Evolutionary conservation across 495 filamentous ascomycete species (phyloP).

Genomic region (Neurospora sp.): DNA sequence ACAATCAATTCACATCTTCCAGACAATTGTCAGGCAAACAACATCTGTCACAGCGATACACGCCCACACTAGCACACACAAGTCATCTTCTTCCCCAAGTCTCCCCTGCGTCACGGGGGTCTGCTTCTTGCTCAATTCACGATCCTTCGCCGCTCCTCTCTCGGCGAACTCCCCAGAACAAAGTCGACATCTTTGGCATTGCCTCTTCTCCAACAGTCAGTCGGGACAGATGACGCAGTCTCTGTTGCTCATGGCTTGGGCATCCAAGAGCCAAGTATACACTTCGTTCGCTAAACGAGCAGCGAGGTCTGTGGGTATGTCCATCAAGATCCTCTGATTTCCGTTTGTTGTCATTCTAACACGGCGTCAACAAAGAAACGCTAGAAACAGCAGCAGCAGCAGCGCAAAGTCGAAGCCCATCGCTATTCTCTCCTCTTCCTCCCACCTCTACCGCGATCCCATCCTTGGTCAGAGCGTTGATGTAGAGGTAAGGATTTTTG

Average conservation of each 20-base stretch:
- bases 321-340: background rate
- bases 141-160: background rate
- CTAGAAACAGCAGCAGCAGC: background rate
- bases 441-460: background rate
- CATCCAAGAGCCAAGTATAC: background rate
- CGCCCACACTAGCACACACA: background rate
- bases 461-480: background rate
- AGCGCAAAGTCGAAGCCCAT: background rate
- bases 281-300: background rate
- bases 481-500: background rate
- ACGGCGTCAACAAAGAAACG: background rate
- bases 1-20: background rate
- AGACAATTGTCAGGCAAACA: background rate
- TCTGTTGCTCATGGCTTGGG: background rate
- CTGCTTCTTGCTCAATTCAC: background rate
- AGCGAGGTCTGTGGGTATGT: background rate
- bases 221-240: background rate
- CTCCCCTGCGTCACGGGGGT: background rate
- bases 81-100: background rate
- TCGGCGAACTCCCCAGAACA: background rate
- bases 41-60: background rate
- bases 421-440: background rate
- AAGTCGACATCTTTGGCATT: background rate
- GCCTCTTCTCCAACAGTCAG: background rate
- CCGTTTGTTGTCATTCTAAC: background rate